Evolutionary conservation across 2,329 filamentous ascomycete genomes (phyloP).

Genomic region (Fusarium pseudograminearum): DNA sequence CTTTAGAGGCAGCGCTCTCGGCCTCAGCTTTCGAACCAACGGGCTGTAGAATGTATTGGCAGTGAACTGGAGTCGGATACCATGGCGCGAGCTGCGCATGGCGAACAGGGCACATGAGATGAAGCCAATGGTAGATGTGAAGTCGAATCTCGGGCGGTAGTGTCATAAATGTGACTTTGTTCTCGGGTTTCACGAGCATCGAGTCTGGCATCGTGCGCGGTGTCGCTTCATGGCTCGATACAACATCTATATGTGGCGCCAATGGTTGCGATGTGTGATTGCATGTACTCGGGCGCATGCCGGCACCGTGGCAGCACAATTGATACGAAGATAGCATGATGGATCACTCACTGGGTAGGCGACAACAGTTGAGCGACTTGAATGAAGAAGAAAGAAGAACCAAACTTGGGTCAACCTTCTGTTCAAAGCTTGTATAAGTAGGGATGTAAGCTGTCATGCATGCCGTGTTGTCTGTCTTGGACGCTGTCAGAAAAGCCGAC

Average conservation of each 20-base stretch:
- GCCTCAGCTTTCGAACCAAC: slow-evolving; percentile 9
- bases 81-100: slow-evolving; percentile 56
- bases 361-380: not conserved
- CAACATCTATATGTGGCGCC: slow-evolving; percentile 22
- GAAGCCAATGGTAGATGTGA: slow-evolving; percentile 60
- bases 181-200: not conserved
- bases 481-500: slow-evolving; percentile 18
- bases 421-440: slow-evolving; percentile 23
- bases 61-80: slow-evolving; percentile 54
- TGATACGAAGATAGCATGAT: slow-evolving; percentile 32
- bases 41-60: slow-evolving; percentile 49
- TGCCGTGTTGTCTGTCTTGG: not conserved
- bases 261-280: not conserved
- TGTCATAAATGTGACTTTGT: slow-evolving; percentile 44
- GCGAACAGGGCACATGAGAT: slow-evolving; percentile 54
- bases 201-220: slow-evolving; percentile 17
- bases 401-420: slow-evolving; percentile 1
- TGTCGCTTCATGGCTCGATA: slow-evolving; percentile 14
- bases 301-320: slow-evolving; percentile 30
- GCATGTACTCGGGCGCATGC: slow-evolving; percentile 11
- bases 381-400: not conserved
- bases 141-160: slow-evolving; percentile 61
- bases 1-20: not conserved
- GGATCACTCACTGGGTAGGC: not conserved
- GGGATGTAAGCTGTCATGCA: not conserved